Base-by-base conservation (phyloP, 1,284 basidiomycete genomes). In the Coniferiporia sulphurascens region DNA sequence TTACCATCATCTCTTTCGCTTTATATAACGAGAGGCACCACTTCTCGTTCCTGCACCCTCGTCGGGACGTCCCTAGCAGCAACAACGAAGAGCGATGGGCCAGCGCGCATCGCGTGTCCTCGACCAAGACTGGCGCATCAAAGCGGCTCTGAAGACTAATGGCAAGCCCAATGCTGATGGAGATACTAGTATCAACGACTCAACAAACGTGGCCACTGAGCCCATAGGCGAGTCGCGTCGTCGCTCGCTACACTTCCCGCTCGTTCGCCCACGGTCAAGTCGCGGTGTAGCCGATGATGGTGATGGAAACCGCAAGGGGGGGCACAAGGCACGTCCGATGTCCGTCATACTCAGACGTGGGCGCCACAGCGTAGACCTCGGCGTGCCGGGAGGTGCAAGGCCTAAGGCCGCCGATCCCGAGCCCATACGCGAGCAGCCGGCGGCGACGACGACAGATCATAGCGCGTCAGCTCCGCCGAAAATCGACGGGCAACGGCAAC, bases 221-320 rank as follows among this genome's bases (percentile, higher is more conserved):
- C 12, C 38, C 12, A 8, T 15, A 10, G 38, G 12, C 12, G 38
- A 41, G 15, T 98, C 32, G 95, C 97, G 66, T 96, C 96, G 68
- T 98, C 96, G 62, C 96, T 96, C 34, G 96, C 98, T 49, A 98
- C 96, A 67, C 93, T 94, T 58, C 98, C 95, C 61, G 96, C 87
- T 72, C 98, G 93, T 13, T 93, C 95, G 63, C 95, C 81, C 32
- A 79, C 77, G 72, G 94, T 93, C 54, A 98, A 81, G 34, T 86
- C 92, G 70, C 93, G 86, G 53, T 98, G 95, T 21, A 98, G 79
- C 13, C 94, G 78, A 72, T 93, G 89, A 15, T 68, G 96, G 90
- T 1, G 96, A 96, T 0, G 93, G 96, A 0, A 94, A 98, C 15
- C 96, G 91, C 41, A 96, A 95, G 38, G 89, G 82, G 8, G 89